Evolutionary conservation across 139 green algal genomes (phyloP).

Genomic region (Astrephomene gubernaculifera): DNA sequence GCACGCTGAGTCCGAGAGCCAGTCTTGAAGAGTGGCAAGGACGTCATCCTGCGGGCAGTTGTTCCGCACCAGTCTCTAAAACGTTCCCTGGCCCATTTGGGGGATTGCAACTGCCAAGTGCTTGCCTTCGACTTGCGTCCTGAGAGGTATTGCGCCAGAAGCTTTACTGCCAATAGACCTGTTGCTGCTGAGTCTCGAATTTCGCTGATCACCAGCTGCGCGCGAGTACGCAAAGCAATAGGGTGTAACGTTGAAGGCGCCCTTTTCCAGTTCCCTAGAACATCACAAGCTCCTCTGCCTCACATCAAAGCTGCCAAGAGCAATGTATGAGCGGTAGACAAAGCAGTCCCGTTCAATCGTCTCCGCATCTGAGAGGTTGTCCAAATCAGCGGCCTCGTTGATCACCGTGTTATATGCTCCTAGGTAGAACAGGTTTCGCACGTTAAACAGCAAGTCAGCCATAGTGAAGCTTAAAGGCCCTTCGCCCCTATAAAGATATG

Average conservation of each 20-base stretch:
- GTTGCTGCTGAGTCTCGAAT: constrained; percentile 80
- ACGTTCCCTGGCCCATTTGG: no score
- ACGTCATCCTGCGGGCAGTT: constrained; percentile 76
- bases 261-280: not conserved
- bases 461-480: constrained; percentile 31
- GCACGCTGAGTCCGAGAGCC: constrained; percentile 81
- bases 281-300: constrained; percentile 2
- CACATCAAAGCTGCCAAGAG: constrained; percentile 93
- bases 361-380: constrained; percentile 80
- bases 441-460: constrained; percentile 85
- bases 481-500: constrained; percentile 8
- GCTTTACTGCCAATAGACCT: constrained; percentile 89
- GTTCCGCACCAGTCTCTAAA: no score
- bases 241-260: not conserved
- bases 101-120: not conserved
- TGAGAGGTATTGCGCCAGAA: constrained; percentile 87
- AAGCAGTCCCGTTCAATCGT: constrained; percentile 86
- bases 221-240: not conserved
- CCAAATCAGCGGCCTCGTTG: constrained; percentile 88
- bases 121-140: constrained; percentile 67
- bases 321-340: constrained; percentile 96
- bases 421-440: constrained; percentile 94
- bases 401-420: constrained; percentile 94
- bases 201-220: constrained; percentile 94
- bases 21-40: constrained; percentile 75